Conservation (phyloP, 495 filamentous ascomycete species). For the Daldinia concentrica region DNA sequence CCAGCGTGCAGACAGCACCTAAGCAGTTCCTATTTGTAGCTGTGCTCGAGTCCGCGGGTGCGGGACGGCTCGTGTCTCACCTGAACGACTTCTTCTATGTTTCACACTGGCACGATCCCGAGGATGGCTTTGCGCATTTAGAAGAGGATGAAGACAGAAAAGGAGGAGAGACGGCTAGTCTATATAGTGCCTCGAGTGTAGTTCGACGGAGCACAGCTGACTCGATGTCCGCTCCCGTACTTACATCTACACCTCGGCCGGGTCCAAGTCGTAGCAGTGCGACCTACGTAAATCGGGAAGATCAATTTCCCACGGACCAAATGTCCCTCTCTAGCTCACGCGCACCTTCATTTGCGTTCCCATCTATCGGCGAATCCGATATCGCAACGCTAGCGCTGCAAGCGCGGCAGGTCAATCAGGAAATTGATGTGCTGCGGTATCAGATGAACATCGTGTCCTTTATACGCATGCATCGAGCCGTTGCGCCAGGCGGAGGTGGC, state of each 20-base stretch:
- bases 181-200: conserved; percentile 46
- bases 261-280: conserved; percentile 15
- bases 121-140: conserved; percentile 75
- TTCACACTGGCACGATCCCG: conserved; percentile 81
- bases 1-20: conserved; percentile 74
- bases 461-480: conserved; percentile 84
- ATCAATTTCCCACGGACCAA: not conserved
- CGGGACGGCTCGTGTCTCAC: conserved; percentile 46
- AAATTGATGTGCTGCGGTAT: conserved; percentile 77
- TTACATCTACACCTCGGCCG: not conserved
- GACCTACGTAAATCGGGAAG: not conserved
- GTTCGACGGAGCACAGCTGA: conserved; percentile 35
- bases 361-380: conserved; percentile 43
- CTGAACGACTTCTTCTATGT: conserved; percentile 89
- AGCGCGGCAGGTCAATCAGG: conserved; percentile 43
- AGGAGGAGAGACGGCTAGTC: conserved; percentile 43
- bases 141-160: conserved; percentile 52
- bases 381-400: conserved; percentile 52
- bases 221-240: conserved; percentile 5
- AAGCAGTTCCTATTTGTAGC: conserved; percentile 84
- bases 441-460: conserved; percentile 86
- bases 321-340: not conserved
- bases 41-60: conserved; percentile 62
- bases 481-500: conserved; percentile 66
- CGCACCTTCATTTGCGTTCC: not conserved